Base-by-base conservation (phyloP, 2,329 filamentous ascomycete species). In the Aspergillus candidus region DNA sequence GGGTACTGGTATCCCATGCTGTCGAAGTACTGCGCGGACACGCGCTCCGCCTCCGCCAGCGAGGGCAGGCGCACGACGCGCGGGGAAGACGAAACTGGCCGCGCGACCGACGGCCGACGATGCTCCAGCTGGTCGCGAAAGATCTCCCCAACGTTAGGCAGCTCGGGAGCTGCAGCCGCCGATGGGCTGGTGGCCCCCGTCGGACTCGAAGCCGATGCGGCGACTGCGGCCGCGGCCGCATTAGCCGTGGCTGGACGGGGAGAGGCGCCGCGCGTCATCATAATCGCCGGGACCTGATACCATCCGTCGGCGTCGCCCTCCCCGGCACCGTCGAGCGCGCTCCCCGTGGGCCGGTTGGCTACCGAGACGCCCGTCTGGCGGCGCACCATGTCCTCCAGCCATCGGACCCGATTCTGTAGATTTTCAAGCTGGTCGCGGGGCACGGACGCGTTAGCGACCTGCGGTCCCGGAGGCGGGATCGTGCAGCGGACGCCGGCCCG, bases 401-500 rank as follows among this genome's bases (percentile, higher is more conserved):
- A 68, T 59, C 54, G 54, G 14, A 68, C 65, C 10, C 65, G 60
- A 48, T 68, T 67, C 42, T 68, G 63, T 3, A 68, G 52, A 11
- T 62, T 67, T 42, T 68, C 65, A 14, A 68, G 54, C 44, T 68
- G 65, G 41, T 68, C 65, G 39, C 65, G 60, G 31, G 65, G 65
- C 2, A 68, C 63, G 13, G 64, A 62, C 36, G 63, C 58, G 45
- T 52, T 65, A 33, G 63, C 61, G 48, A 67, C 58, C 44, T 65
- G 63, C 10, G 64, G 61, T 4, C 65, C 64, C 8, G 63, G 63
- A 2, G 65, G 63, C 13, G 65, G 63, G 18, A 68, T 63, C 29
- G 65, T 67, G 44, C 65, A 68, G 36, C 65, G 63, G 17, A 68
- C 64, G n/a, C 65, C 63, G 32, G 64, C 64, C 37, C 65, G 63